These are phyloP conservation scores for Ogataea henricii DNA, from an alignment of 805 yeast genomes.

Conservation along the genomic window DNA sequence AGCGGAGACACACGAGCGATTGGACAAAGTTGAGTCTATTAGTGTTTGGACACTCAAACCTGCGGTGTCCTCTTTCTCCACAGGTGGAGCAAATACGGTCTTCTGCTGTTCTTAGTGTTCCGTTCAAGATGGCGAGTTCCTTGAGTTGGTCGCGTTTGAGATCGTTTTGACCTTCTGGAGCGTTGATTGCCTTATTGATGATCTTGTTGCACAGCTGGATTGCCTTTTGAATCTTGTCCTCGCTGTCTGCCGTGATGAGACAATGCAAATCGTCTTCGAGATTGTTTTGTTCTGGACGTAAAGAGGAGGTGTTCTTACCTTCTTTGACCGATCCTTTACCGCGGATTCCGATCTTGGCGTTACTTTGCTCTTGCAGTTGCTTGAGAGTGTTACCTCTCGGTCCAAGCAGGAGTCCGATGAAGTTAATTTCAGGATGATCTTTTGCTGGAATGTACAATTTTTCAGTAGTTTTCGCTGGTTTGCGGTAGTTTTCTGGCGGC, in stretches of 20 bases:
- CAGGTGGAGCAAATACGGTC: slow-evolving; percentile 64
- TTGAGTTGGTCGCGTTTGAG: slow-evolving; percentile 87
- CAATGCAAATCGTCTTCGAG: slow-evolving; percentile 88
- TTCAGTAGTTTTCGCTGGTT: slow-evolving; percentile 67
- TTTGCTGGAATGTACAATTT: slow-evolving; percentile 83
- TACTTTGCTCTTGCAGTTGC: slow-evolving; percentile 77
- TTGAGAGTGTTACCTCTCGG: slow-evolving; percentile 93
- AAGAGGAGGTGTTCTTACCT: slow-evolving; percentile 62
- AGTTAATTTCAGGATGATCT: slow-evolving; percentile 89
- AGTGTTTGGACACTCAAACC: slow-evolving; percentile 63
- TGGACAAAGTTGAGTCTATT: slow-evolving; percentile 46
- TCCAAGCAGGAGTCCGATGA: slow-evolving; percentile 87
- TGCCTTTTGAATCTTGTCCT: slow-evolving; percentile 75
- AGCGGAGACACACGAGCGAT: slow-evolving; percentile 66
- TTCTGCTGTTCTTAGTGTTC: slow-evolving; percentile 79
- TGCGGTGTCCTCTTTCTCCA: slow-evolving; percentile 65
- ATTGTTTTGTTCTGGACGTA: slow-evolving; percentile 51
- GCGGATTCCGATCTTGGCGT: slow-evolving; percentile 86
- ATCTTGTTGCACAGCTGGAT: slow-evolving; percentile 71
- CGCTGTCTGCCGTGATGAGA: slow-evolving; percentile 78
- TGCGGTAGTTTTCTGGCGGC: slow-evolving; percentile 77
- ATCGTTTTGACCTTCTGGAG: slow-evolving; percentile 94
- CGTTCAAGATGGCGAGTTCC: slow-evolving; percentile 90
- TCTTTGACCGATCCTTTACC: slow-evolving; percentile 97
- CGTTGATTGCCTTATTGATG: slow-evolving; percentile 77